Evolutionary conservation across 2,329 filamentous ascomycete genomes (phyloP), one percentile per base, ranked within the genome.

Genomic region (Diplodia intermedia): DNA sequence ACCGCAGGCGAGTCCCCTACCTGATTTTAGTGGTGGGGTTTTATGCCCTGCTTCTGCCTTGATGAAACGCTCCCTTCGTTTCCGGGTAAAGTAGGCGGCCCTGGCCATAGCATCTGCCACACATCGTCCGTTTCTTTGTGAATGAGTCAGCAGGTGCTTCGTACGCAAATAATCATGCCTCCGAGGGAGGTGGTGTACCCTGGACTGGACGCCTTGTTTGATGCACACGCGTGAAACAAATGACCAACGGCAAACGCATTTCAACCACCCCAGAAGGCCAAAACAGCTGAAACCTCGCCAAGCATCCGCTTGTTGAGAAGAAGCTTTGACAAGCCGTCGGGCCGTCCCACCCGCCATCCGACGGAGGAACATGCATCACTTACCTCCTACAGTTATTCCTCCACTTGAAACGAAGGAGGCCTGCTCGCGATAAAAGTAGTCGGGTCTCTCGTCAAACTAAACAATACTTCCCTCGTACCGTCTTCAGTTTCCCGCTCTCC

Each of bases 251-350:
- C 43, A 47, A 47, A 18, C 50, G 50, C 23, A 53, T 26, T 26
- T 4, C 50, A 53, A 26, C 26, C 4, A 26, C 26, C 26, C 26
- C 26, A 4, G 26, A 26, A 26, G 2, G 50, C 50, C 50, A 23
- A 29, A 18, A 29, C 43, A 20, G 43, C 43, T 36, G n/a, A n/a
- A 55, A 36, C 33, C 14, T 11, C n/a, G 54, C 53, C 36, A 55
- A 55, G 53, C 53, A 15, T 18, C 26, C 9, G 15, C 14, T 36
- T 36, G 18, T n/a, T n/a, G 18, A 4, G 33, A 57, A 57, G n/a
- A 57, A 57, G 54, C 31, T 40, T 57, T 40, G 36, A 43, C 33
- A 57, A 20, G 15, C 54, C 36, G 54, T 18, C 54, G 54, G 54
- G 20, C 54, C 54, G 36, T n/a, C 38, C 36, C 33, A 38, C 31